These are phyloP conservation scores for Erodium texanum DNA, from an alignment of 441 rosid species.

Conservation along the genomic window DNA sequence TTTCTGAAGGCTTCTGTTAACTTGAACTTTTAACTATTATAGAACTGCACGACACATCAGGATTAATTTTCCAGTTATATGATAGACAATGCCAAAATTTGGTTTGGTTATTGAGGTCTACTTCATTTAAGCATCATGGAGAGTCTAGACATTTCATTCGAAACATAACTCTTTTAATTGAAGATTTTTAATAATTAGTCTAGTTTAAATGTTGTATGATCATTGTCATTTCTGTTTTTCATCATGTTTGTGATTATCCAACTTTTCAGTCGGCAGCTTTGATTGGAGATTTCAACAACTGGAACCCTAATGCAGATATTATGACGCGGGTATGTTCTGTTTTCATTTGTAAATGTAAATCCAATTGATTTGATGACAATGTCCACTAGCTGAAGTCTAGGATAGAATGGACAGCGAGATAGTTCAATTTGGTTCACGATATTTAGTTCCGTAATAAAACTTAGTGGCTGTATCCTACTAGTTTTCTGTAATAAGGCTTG, in stretches of 20 bases:
- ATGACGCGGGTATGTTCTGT: slow-evolving; percentile 61
- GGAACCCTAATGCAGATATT: slow-evolving; percentile 81
- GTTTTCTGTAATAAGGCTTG: slow-evolving; percentile 7
- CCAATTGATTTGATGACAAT: background rate
- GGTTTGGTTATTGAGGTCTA: slow-evolving; percentile 1
- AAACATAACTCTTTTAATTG: background rate
- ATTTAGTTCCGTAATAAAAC: background rate
- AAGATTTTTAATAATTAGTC: background rate
- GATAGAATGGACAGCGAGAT: background rate
- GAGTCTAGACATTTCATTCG: background rate
- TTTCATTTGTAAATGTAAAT: background rate
- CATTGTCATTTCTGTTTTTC: slow-evolving; percentile 4
- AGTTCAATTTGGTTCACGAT: slow-evolving; percentile 10
- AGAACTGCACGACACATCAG: background rate
- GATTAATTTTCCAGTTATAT: background rate
- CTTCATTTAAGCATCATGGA: background rate
- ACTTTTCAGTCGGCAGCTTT: slow-evolving; percentile 75
- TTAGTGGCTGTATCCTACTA: slow-evolving; percentile 11
- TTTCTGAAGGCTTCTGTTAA: background rate
- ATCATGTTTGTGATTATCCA: slow-evolving; percentile 16
- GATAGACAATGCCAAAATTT: background rate
- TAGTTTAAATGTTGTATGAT: background rate
- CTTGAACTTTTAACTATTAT: background rate
- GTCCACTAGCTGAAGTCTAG: background rate
- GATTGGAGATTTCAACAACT: slow-evolving; percentile 93